These are phyloP conservation scores for Solanum aculeatissimum DNA, from an alignment of 305 asterid species.

Conservation along the genomic window DNA sequence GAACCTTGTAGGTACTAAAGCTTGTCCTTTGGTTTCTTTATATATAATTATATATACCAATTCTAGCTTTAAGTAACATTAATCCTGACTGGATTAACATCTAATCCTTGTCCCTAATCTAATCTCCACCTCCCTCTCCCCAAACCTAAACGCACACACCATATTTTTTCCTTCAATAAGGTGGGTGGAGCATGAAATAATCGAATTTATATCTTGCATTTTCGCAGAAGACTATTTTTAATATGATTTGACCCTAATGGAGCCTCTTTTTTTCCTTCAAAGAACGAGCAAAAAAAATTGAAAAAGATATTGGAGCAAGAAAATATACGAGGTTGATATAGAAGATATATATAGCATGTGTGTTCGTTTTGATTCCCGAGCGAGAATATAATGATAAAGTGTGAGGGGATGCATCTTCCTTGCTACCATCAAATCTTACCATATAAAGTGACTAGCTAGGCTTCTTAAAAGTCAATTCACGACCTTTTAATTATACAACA, in stretches of 20 bases:
- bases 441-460: background rate
- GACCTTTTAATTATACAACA: background rate
- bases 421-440: background rate
- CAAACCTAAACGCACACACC: background rate
- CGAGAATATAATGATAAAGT: background rate
- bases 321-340: background rate
- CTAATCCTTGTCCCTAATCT: background rate
- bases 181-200: too few relatives aligned
- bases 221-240: background rate
- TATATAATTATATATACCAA: background rate
- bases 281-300: too few relatives aligned
- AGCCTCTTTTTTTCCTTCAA: background rate
- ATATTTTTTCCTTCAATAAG: too few relatives aligned
- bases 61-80: background rate
- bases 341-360: background rate
- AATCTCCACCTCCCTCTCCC: background rate
- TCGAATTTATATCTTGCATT: background rate
- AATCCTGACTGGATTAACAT: background rate
- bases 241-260: background rate
- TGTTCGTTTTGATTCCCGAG: background rate
- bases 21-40: background rate
- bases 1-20: background rate
- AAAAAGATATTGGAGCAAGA: background rate
- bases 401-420: background rate
- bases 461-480: background rate